Evolutionary conservation across 2,329 filamentous ascomycete genomes (phyloP).

Genomic region (Immersiporthe knoxdaviesiana): DNA sequence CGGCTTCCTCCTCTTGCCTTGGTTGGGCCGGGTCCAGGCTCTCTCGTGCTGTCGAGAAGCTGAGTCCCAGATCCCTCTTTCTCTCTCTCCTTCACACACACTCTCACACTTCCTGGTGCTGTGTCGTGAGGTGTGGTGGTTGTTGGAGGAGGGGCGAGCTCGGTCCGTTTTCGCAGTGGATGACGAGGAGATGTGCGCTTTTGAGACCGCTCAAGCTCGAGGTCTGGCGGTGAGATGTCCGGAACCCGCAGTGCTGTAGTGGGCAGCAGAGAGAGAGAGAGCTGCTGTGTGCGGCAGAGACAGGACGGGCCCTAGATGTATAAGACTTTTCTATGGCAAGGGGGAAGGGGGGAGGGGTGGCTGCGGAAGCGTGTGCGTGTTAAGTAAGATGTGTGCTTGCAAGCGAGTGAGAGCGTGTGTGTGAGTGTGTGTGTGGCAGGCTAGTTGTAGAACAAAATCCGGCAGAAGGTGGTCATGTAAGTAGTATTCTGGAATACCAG

Average conservation of each 20-base stretch:
- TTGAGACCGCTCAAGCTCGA: background rate
- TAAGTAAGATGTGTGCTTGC: background rate
- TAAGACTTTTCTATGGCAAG: slow-evolving; percentile 1
- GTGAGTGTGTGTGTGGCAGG: slow-evolving; percentile 1
- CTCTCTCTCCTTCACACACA: background rate
- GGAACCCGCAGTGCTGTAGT: background rate
- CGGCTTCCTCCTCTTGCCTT: slow-evolving; percentile 2
- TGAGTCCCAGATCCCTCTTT: background rate
- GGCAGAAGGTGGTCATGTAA: slow-evolving; percentile 21
- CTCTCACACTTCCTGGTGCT: background rate
- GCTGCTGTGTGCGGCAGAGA: slow-evolving; percentile 6
- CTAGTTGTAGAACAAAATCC: slow-evolving; percentile 15
- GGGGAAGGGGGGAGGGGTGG: background rate
- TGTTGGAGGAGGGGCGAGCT: background rate
- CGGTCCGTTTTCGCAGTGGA: background rate
- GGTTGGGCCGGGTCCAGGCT: background rate
- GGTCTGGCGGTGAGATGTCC: slow-evolving; percentile 13
- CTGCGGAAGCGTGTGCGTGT: background rate
- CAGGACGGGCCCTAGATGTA: slow-evolving; percentile 2
- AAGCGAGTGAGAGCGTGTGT: background rate
- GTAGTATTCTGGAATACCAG: slow-evolving; percentile 13
- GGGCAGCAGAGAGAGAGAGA: background rate
- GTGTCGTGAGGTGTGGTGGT: no score
- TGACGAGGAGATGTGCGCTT: background rate
- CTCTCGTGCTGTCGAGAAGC: slow-evolving; percentile 8